Evolutionary conservation across 371 early-diverging fungal genomes (phyloP).

Genomic region (Chytridiales sp.): DNA sequence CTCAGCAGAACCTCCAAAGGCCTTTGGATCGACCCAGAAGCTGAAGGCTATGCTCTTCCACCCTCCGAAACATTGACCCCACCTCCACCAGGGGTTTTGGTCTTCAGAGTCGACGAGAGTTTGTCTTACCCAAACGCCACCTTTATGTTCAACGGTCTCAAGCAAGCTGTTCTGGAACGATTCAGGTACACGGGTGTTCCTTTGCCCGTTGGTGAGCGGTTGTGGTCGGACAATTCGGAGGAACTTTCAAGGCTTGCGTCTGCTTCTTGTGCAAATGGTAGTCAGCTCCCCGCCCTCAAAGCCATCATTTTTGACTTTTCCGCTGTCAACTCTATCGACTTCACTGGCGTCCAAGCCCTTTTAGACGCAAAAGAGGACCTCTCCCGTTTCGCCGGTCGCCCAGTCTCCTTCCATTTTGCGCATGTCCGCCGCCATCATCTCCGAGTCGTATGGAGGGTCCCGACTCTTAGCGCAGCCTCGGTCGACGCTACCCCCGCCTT

Average conservation of each 20-base stretch:
- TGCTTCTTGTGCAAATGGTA: slow-evolving; percentile 54
- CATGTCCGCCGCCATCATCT: slow-evolving; percentile 28
- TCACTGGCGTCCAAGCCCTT: slow-evolving; percentile 73
- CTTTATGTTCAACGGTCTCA: slow-evolving; percentile 35
- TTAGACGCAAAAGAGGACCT: slow-evolving; percentile 59
- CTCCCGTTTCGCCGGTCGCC: slow-evolving; percentile 51
- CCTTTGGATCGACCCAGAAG: slow-evolving; percentile 26
- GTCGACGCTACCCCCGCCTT: neutral
- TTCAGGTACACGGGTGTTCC: slow-evolving; percentile 26
- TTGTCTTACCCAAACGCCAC: slow-evolving; percentile 71
- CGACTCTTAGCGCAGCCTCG: neutral
- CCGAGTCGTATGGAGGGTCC: slow-evolving; percentile 8
- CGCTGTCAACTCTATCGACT: slow-evolving; percentile 75
- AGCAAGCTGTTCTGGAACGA: slow-evolving; percentile 17
- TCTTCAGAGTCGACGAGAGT: slow-evolving; percentile 67
- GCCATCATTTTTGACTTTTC: slow-evolving; percentile 80
- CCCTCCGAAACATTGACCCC: neutral
- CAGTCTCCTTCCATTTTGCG: slow-evolving; percentile 40
- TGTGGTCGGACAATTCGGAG: slow-evolving; percentile 40
- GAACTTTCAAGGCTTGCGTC: slow-evolving; percentile 33
- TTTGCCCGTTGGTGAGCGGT: slow-evolving; percentile 11
- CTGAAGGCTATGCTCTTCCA: slow-evolving; percentile 1
- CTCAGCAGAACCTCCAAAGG: slow-evolving; percentile 36
- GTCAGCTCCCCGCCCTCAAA: slow-evolving; percentile 50
- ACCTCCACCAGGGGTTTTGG: slow-evolving; percentile 58